phyloP scores from a whole-genome alignment of 257 asterid species.

The Solanum piurae region DNA sequence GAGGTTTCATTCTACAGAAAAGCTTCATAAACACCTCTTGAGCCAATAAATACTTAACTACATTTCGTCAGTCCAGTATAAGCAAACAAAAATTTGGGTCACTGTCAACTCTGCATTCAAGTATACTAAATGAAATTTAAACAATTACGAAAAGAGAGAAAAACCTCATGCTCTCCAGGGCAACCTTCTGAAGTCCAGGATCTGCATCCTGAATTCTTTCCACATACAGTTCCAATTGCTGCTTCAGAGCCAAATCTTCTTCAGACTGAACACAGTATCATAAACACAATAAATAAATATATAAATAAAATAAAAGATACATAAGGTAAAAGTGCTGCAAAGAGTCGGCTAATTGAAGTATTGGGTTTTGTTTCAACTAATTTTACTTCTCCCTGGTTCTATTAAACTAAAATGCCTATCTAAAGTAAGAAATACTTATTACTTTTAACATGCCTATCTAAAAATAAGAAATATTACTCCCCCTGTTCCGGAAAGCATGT shows the following conservation, averaged over 20 bases:
- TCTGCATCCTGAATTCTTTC: constrained; percentile 83
- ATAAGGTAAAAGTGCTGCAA: neutral
- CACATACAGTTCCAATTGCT: constrained; percentile 80
- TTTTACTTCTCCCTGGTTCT: neutral
- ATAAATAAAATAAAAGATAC: neutral
- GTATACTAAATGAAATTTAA: neutral
- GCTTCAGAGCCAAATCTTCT: constrained; percentile 87
- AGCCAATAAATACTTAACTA: neutral
- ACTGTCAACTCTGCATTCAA: neutral
- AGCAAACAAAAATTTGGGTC: neutral
- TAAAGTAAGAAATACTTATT: too few species aligned
- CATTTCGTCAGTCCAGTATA: neutral
- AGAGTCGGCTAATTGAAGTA: neutral
- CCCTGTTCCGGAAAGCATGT: neutral
- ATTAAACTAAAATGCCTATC: neutral
- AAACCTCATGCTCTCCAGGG: constrained; percentile 89
- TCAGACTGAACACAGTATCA: constrained; percentile 49
- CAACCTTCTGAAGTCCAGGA: constrained; percentile 75
- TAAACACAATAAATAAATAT: neutral
- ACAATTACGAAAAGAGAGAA: neutral
- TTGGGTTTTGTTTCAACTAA: neutral
- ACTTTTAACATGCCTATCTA: neutral
- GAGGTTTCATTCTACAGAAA: neutral
- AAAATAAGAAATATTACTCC: neutral
- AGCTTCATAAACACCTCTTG: neutral